Evolutionary conservation across 2,329 filamentous ascomycete genomes (phyloP), one percentile per base, ranked within the genome.

Genomic region (Fusarium tricinctum): DNA sequence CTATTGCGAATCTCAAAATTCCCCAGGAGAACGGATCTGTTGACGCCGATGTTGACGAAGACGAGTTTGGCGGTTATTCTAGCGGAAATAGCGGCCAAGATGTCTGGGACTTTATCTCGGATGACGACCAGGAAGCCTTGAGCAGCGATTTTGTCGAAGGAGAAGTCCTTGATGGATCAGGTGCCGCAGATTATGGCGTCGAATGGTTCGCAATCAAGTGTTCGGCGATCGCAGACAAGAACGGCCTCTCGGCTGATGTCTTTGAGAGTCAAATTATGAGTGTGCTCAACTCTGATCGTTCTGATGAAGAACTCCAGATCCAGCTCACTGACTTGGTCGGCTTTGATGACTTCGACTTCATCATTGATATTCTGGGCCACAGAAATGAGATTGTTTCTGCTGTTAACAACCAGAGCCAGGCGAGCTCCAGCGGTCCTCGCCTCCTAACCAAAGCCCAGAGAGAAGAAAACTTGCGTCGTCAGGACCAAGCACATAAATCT

Each of bases 71-170:
- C 28, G 82, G 81, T 14, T 84, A 84, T 67, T 84, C 82, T 2
- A 86, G 85, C 3, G 87, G 87, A 7, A 88, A 86, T 43, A 88
- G 86, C 19, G 87, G 88, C 7, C 92, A 95, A 60, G 94, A 97
- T 79, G 90, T 97, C 12, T 97, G 95, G 95, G 94, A 97, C 77
- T 89, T 97, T 60, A 93, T 97, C 74, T 93, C 90, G 61, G 91
- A 94, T 50, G 86, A 86, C 48, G 90, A 91, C 23, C 88, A 89
- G 20, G 90, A 90, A 57, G 83, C 86, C 9, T 81, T 86, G 76
- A 91, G 87, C 73, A 91, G 89, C 71, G 92, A 92, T 65, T 81
- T 88, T 30, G 86, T 90, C 47, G 85, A 87, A 26, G 80, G 61
- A 48, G 81, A 72, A 13, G 72, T 50, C 13, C 67, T 71, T 9